Conservation (phyloP, 2,329 filamentous ascomycete species). For the Diaporthe amygdali region DNA sequence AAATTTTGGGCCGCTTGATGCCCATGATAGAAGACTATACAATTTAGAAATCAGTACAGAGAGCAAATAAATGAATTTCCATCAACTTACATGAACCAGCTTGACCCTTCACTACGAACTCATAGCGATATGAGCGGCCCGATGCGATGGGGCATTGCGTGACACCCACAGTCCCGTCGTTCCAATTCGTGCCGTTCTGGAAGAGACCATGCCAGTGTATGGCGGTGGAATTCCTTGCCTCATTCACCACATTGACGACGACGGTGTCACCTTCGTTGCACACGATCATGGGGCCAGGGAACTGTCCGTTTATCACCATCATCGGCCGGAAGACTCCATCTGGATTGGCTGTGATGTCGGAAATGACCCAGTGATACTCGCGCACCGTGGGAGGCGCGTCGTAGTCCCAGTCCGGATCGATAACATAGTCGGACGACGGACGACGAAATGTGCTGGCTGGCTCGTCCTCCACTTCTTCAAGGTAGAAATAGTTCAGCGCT, state of each 20-base stretch:
- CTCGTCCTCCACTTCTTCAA: not conserved
- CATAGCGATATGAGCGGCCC: conserved; percentile 62
- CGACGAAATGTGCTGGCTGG: conserved; percentile 28
- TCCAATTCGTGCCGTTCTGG: conserved; percentile 75
- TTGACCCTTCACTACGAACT: conserved; percentile 32
- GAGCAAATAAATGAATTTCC: not conserved
- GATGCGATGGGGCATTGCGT: conserved; percentile 67
- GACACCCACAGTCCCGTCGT: conserved; percentile 69
- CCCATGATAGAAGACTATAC: conserved; percentile 41
- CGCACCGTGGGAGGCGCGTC: conserved; percentile 53
- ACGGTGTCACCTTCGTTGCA: conserved; percentile 76
- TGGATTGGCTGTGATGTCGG: conserved; percentile 62
- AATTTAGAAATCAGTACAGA: not conserved
- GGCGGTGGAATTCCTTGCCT: conserved; percentile 67
- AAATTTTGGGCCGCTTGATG: conserved; percentile 68
- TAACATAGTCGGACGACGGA: conserved; percentile 55
- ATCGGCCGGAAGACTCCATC: conserved; percentile 63
- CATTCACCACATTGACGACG: conserved; percentile 72
- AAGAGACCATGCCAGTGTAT: conserved; percentile 82
- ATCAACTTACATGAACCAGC: conserved; percentile 42
- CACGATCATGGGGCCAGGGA: conserved; percentile 75
- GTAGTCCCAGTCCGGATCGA: conserved; percentile 63
- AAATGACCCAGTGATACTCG: conserved; percentile 65
- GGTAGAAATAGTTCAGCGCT: not conserved
- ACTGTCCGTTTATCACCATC: conserved; percentile 76